Evolutionary conservation across 2,329 filamentous ascomycete genomes (phyloP), one percentile per base, ranked within the genome.

Genomic region (Trichophyton schoenleinii): DNA sequence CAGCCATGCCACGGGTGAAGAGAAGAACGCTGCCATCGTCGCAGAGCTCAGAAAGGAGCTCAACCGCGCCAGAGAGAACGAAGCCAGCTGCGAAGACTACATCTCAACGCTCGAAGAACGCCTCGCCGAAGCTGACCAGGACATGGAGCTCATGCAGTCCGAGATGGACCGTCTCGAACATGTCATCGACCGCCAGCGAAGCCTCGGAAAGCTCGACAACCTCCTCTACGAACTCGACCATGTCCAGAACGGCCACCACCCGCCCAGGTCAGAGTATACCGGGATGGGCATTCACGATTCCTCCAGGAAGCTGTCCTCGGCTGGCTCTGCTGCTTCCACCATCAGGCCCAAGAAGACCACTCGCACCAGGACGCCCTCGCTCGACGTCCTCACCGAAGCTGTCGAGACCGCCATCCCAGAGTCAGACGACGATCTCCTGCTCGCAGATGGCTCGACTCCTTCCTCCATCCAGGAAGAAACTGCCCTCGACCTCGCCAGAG

Each of bases 61-160:
- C 63, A 81, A 87, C 25, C 87, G 92, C 48, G 83, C 91, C 15
- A 85, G 91, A 57, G 94, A 96, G 69, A 96, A 91, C 67, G 94
- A 99, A 76, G 83, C 87, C 2, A 87, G 87, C 44, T 91, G 87
- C 67, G 94, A 99, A 72, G 94, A 97, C 66, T 99, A 99, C 73
- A 97, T 99, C 60, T 95, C 92, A 0, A 97, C 91, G 0, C 79
- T 99, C 9, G 94, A 99, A 72, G 94, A 97, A 75, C 87, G 92
- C 22, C 82, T 99, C 7, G 94, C 94, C 0, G 94, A 99, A 74
- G 87, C 92, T 1, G 94, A 99, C 69, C 92, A 97, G 73, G 94
- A 99, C 71, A 85, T 89, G 65, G 94, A 97, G 72, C 78, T 96
- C 63, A 96, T 99, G 92, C 91, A 96, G 72, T 89, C 92, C 41